These are phyloP conservation scores for Camellia sinensis DNA, from an alignment of 148 eudicot genomes.

Conservation along the genomic window DNA sequence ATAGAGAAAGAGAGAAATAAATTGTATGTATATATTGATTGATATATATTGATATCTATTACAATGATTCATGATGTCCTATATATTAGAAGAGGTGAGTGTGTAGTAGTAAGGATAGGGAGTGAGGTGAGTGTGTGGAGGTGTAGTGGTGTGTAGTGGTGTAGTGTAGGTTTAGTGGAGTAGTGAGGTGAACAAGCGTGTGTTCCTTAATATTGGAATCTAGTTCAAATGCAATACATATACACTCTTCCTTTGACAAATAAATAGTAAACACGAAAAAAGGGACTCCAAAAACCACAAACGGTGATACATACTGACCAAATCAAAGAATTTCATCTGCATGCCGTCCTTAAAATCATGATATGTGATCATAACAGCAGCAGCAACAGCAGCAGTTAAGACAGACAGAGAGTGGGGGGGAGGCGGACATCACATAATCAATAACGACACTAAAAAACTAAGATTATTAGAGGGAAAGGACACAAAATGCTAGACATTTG, in stretches of 20 bases:
- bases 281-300: slow-evolving; percentile 23
- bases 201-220: slow-evolving; percentile 11
- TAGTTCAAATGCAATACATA: slow-evolving; percentile 19
- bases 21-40: no score
- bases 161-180: no score
- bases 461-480: background rate
- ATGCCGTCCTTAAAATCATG: background rate
- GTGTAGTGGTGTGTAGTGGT: no score
- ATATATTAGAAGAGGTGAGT: no score
- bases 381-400: slow-evolving; percentile 2
- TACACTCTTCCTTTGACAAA: slow-evolving; percentile 32
- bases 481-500: background rate
- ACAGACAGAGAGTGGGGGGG: background rate
- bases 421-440: slow-evolving; percentile 18
- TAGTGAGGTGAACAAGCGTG: slow-evolving; percentile 2
- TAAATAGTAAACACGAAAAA: background rate
- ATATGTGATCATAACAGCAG: background rate
- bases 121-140: no score
- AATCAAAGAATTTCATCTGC: slow-evolving; percentile 50
- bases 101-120: no score
- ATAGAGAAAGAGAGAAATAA: no score
- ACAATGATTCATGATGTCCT: no score
- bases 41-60: no score
- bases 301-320: slow-evolving; percentile 27
- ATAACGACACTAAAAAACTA: slow-evolving; percentile 15